Base-by-base conservation (phyloP, 1,284 basidiomycete genomes). In the Xerocomus amazonicus region DNA sequence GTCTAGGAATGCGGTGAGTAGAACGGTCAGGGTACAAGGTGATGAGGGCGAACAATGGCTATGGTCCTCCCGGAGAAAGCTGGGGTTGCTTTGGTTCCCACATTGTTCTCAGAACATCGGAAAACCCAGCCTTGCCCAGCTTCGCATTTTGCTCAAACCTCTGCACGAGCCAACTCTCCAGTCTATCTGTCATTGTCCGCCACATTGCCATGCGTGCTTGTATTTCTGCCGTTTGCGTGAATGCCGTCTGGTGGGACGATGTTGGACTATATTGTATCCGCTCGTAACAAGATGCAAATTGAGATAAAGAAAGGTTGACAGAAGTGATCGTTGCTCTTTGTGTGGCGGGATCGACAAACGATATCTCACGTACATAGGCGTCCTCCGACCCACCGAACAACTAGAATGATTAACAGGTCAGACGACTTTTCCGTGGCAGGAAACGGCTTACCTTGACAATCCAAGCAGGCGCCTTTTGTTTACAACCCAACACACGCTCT, bases 321-420 rank as follows among this genome's bases (percentile, higher is more conserved):
- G 91, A 92, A 17, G 85, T 86, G 66, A 97, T 92, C 53, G 84
- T 84, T 31, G 87, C 88, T 42, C 79, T 83, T 69, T 86, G 84
- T 27, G 78, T 81, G 47, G 81, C 73, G 0, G 92, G 92, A 67
- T 96, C 91, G 38, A 95, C 77, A 65, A 94, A 95, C 9, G 91
- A 91, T 53, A 97, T 87, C 72, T 97, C 94, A 42, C 94, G 84
- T 2, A 97, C 91, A 64, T 91, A 97, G 8, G 95, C 92, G 58
- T 95, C 91, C 69, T 94, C 90, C 55, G 88, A 89, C 32, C 90
- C 90, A 45, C 92, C 92, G 46, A 95, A 87, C 33, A 95, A 69
- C 89, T 93, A 59, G 19, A 46, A 44, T 28, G 35, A 56, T 33
- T 45, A 37, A 51, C 37, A n/a, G 31, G 46, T 52, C 53, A 48